Conservation (phyloP, 495 filamentous ascomycete species). For the Lasiosphaeris hirsuta region DNA sequence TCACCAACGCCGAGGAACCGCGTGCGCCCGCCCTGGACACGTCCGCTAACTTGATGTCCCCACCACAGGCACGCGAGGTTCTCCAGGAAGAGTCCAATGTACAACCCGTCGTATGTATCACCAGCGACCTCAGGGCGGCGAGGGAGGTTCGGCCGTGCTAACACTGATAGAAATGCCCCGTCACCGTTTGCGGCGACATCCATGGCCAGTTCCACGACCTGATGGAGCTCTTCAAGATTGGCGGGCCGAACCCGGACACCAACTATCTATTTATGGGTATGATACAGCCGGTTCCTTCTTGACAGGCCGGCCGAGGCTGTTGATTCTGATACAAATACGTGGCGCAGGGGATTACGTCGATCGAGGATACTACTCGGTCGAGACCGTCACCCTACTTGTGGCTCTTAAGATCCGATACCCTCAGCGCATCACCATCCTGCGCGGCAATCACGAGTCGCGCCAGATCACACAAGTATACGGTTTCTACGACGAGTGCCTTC, state of each 20-base stretch:
- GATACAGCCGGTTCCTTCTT: conserved; percentile 19
- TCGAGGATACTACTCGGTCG: conserved; percentile 94
- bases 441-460: conserved; percentile 94
- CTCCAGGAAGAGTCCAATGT: conserved; percentile 97
- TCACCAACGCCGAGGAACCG: conserved; percentile 14
- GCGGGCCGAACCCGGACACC: conserved; percentile 86
- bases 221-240: conserved; percentile 94
- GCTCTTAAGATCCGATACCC: conserved; percentile 95
- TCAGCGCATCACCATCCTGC: conserved; percentile 92
- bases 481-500: conserved; percentile 96
- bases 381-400: conserved; percentile 91
- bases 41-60: conserved; percentile 7
- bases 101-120: conserved; percentile 85
- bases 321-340: conserved; percentile 14
- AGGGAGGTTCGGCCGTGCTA: conserved; percentile 11
- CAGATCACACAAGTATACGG: conserved; percentile 98
- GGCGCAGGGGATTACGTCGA: conserved; percentile 87
- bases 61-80: conserved; percentile 81
- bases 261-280: conserved; percentile 95
- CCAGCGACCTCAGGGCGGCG: not conserved
- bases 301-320: not conserved
- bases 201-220: conserved; percentile 92
- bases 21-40: conserved; percentile 9
- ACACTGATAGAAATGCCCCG: conserved; percentile 74
- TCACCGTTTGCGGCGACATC: conserved; percentile 91